Base-by-base conservation (phyloP, 805 yeast genomes). In the Yamadazyma akitaensis region DNA sequence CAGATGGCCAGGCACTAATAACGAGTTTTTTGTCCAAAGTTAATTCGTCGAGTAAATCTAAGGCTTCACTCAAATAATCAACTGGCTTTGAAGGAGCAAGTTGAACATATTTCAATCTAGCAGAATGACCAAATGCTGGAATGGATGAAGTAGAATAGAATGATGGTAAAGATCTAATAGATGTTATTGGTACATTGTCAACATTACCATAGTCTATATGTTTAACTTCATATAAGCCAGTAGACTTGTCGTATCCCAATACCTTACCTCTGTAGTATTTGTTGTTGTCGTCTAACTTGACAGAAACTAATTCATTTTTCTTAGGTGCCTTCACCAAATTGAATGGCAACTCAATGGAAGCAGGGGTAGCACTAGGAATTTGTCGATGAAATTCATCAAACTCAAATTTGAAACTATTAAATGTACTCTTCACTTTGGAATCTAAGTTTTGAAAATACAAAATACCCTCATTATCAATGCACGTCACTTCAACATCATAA, bases 121-220 rank as follows among this genome's bases (percentile, higher is more conserved):
- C 73, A n/a, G 76, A 67, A 55, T 73, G 80, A 12, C 84, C 84
- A 59, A 82, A 84, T 11, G 79, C 70, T 37, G 82, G 77, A 38
- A 63, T 62, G 1, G 63, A 53, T 8, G 65, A 47, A 24, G 64
- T 44, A 5, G 67, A 64, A 59, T 75, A 81, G 55, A 75, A 75
- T 30, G 71, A 45, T 13, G 89, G 85, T 44, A 85, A 69, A 2
- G 69, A 67, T 49, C 84, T 65, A 50, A 85, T 65, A 16, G 77
- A 65, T 1, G 68, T 49, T 34, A 70, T 56, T 11, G 75, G 51
- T 9, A 81, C 80, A 26, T 59, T 56, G 54, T 77, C 82, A 33
- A 65, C 58, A 41, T 74, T 76, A 28, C 90, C 90, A 49, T 77
- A 80, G 59, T 84, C 91, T 40, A 84, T 62, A 49, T 81, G 81